phyloP scores from a whole-genome alignment of 176 grass and related monocot genomes.

The Musa itinerans region DNA sequence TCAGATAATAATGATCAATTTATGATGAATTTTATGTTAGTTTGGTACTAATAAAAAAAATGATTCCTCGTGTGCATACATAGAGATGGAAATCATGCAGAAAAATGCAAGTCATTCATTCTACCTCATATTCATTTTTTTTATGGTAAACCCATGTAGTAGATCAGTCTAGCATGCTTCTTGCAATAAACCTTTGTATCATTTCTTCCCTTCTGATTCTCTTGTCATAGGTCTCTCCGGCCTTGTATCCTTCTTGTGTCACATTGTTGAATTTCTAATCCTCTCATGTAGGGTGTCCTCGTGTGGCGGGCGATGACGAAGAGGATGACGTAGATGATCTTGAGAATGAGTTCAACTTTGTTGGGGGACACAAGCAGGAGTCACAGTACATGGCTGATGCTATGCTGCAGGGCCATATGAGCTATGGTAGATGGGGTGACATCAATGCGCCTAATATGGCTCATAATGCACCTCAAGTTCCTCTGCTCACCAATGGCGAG shows the following conservation, averaged over 20 bases:
- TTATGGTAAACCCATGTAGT: not conserved
- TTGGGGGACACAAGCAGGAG: constrained; percentile 35
- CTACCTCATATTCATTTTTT: too few species aligned
- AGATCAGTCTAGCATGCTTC: not conserved
- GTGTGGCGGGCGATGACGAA: constrained; percentile 75
- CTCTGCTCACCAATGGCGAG: constrained; percentile 84
- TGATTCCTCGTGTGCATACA: too few species aligned
- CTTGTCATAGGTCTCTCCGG: not conserved
- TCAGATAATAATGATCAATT: too few species aligned
- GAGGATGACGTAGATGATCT: constrained; percentile 81
- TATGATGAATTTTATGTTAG: too few species aligned
- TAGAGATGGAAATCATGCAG: too few species aligned
- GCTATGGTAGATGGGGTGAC: constrained; percentile 59
- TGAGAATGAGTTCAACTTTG: constrained; percentile 67
- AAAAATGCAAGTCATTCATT: too few species aligned
- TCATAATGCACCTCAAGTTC: constrained; percentile 48
- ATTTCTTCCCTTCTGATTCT: not conserved
- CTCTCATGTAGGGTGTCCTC: constrained; percentile 41
- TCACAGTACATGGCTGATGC: constrained; percentile 45
- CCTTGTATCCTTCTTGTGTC: not conserved
- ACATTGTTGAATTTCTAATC: not conserved
- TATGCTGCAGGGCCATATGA: constrained; percentile 61
- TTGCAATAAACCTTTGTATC: not conserved
- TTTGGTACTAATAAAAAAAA: too few species aligned
- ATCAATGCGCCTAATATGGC: constrained; percentile 31